A percentile compares a stretch with the other conserved stretches of the same genome.
phyloP scores from a whole-genome alignment of 805 yeast genomes.

The Teunomyces lycoperdinae region DNA sequence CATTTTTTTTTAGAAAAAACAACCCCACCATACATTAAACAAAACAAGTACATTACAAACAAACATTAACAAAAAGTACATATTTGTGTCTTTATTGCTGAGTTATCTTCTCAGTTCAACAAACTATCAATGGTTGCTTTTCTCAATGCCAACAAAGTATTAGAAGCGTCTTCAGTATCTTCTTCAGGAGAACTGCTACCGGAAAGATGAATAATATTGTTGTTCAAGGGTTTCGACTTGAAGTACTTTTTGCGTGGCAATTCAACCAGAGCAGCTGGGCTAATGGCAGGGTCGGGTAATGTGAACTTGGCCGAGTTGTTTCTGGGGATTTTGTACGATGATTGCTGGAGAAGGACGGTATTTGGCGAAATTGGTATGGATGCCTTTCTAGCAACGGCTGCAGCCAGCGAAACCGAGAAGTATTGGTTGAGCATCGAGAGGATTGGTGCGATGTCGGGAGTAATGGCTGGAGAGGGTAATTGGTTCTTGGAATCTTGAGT shows the following conservation, averaged over 20 bases:
- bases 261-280: slow-evolving; percentile 11
- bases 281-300: slow-evolving; percentile 41
- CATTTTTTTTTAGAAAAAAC: background rate
- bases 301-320: slow-evolving; percentile 19
- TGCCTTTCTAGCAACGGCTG: slow-evolving; percentile 8
- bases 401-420: slow-evolving; percentile 3
- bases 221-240: slow-evolving; percentile 28
- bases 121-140: slow-evolving; percentile 42
- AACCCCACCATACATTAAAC: background rate
- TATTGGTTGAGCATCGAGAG: slow-evolving; percentile 27
- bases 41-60: background rate
- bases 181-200: slow-evolving; percentile 10
- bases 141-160: slow-evolving; percentile 36
- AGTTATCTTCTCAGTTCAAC: slow-evolving; percentile 22
- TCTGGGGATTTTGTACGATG: background rate
- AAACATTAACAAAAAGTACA: background rate
- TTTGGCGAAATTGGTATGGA: slow-evolving; percentile 21
- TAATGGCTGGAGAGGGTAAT: slow-evolving; percentile 34
- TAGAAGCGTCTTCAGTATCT: slow-evolving; percentile 30
- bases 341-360: slow-evolving; percentile 12
- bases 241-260: slow-evolving; percentile 30
- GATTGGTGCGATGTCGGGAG: slow-evolving; percentile 37
- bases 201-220: slow-evolving; percentile 13
- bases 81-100: too few relatives aligned
- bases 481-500: slow-evolving; percentile 8